Percentiles rank a stretch among this genome's conserved stretches.
These are phyloP conservation scores for Ophiosphaerella herpotricha DNA, from an alignment of 2,329 filamentous ascomycete species.

Conservation along the genomic window DNA sequence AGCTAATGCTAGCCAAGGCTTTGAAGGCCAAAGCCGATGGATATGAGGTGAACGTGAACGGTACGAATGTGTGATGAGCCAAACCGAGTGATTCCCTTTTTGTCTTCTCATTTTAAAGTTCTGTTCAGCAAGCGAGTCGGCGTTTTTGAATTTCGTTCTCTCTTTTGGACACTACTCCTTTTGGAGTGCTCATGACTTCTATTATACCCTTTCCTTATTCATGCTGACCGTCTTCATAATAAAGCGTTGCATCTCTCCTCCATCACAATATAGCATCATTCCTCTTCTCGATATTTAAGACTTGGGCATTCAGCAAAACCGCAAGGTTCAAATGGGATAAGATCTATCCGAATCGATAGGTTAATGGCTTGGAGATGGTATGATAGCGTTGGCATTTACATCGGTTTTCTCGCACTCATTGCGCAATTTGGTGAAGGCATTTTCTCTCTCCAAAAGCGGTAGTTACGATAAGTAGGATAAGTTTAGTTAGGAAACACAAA, in stretches of 20 bases:
- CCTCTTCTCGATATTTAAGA: constrained; percentile 21
- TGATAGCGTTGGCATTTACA: background rate
- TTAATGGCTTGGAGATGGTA: constrained; percentile 15
- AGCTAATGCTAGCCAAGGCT: constrained; percentile 89
- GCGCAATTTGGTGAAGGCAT: background rate
- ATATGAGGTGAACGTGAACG: constrained; percentile 81
- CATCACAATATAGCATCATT: constrained; percentile 7
- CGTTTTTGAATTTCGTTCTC: constrained; percentile 12
- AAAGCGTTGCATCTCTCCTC: constrained; percentile 10
- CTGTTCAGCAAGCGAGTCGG: constrained; percentile 23
- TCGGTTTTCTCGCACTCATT: constrained; percentile 2
- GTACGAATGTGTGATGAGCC: constrained; percentile 44
- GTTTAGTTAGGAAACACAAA: background rate
- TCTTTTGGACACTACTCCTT: constrained; percentile 13
- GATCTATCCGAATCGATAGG: constrained; percentile 5
- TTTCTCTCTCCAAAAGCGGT: background rate
- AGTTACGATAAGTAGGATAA: background rate
- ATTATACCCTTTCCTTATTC: constrained; percentile 37
- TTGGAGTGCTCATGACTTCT: constrained; percentile 22
- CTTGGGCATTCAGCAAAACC: constrained; percentile 20
- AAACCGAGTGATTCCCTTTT: background rate
- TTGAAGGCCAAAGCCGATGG: constrained; percentile 82
- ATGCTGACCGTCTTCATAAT: constrained; percentile 8
- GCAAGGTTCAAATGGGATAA: constrained; percentile 23
- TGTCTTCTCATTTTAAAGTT: constrained; percentile 5